Conservation (phyloP, 805 yeast species). For the Yarrowia divulgata region DNA sequence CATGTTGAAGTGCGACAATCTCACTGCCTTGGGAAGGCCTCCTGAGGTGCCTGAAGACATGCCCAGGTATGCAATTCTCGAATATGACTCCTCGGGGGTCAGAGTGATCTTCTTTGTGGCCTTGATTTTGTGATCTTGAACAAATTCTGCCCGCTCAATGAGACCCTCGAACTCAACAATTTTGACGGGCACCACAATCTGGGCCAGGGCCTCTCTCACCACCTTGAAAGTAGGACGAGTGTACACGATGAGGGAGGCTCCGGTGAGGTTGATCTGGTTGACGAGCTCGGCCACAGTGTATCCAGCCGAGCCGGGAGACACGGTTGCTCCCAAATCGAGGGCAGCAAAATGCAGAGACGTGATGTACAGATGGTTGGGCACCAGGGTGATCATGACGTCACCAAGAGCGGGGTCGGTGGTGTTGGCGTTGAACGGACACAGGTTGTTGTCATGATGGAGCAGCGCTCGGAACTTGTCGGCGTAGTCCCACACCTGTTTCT, state of each 20-base stretch:
- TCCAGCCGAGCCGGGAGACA: constrained; percentile 34
- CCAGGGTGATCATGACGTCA: constrained; percentile 26
- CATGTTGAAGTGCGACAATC: constrained; percentile 38
- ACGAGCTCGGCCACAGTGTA: constrained; percentile 36
- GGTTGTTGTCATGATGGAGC: constrained; percentile 11
- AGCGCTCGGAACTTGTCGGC: constrained; percentile 20
- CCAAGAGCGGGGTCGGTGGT: constrained; percentile 10
- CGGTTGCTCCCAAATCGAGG: constrained; percentile 29
- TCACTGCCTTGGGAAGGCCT: constrained; percentile 33
- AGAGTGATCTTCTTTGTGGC: constrained; percentile 20
- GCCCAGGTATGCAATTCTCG: constrained; percentile 26
- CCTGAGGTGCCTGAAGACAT: constrained; percentile 39
- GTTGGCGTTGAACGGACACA: constrained; percentile 21
- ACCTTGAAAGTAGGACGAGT: not conserved
- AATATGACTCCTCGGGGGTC: constrained; percentile 23
- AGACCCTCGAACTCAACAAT: constrained; percentile 28
- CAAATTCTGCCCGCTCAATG: constrained; percentile 8
- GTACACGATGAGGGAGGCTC: constrained; percentile 20
- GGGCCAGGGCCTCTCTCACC: constrained; percentile 12
- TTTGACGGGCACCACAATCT: constrained; percentile 1
- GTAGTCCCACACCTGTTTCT: constrained; percentile 33
- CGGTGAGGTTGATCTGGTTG: constrained; percentile 33
- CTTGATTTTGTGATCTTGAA: constrained; percentile 2
- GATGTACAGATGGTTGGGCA: constrained; percentile 35
- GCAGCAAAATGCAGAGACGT: constrained; percentile 34